phyloP scores from a whole-genome alignment of 192 early-diverging fungal genomes.

The Backusella circina region DNA sequence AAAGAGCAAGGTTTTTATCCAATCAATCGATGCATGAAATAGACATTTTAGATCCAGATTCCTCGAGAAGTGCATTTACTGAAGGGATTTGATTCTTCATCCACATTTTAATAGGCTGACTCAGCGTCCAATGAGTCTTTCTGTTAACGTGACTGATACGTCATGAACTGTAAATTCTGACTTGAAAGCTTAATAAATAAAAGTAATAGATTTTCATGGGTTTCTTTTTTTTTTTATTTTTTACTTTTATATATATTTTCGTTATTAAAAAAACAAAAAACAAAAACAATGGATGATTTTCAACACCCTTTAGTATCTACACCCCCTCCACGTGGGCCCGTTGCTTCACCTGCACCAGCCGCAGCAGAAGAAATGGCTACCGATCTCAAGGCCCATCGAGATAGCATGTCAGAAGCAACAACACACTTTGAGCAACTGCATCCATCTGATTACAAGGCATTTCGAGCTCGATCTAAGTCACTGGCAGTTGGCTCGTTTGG shows the following conservation, averaged over 20 bases:
- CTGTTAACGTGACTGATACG: background rate
- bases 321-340: background rate
- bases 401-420: conserved; percentile 15
- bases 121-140: background rate
- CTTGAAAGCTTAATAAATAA: background rate
- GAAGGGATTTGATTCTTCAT: too few species aligned
- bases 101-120: background rate
- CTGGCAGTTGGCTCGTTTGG: conserved; percentile 24
- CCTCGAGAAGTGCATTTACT: too few species aligned
- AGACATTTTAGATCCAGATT: too few species aligned
- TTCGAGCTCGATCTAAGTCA: conserved; percentile 34
- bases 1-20: too few species aligned
- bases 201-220: background rate
- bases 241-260: too few species aligned
- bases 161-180: background rate
- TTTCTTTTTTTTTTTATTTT: background rate
- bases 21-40: too few species aligned
- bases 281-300: conserved; percentile 2
- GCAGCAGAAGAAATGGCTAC: conserved; percentile 5
- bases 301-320: conserved; percentile 5
- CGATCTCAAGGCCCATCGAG: conserved; percentile 7
- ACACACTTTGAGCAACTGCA: conserved; percentile 9
- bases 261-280: background rate
- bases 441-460: background rate
- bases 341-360: conserved; percentile 1